Evolutionary conservation across 345 rosid species (phyloP).

Genomic region (Syzygium jambos): DNA sequence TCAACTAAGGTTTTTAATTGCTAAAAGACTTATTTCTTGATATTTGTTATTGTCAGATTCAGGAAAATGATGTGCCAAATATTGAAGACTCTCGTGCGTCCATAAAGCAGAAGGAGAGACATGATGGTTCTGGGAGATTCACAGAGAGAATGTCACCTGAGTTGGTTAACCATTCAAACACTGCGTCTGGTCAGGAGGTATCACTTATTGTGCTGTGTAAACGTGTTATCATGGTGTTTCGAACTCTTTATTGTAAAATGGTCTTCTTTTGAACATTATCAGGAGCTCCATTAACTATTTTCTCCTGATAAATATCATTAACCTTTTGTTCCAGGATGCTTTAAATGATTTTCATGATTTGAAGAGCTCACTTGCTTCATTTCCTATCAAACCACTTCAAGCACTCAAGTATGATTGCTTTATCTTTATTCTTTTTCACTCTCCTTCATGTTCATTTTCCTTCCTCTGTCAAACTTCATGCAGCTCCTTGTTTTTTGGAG

Average conservation of each 20-base stretch:
- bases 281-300: not conserved
- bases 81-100: conserved; percentile 36
- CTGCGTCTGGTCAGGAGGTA: conserved; percentile 61
- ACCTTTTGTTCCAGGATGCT: conserved; percentile 4
- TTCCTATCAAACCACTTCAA: conserved; percentile 84
- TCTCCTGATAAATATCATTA: not conserved
- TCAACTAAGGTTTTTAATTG: not conserved
- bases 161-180: conserved; percentile 31
- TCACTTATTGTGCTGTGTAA: not conserved
- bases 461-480: not conserved
- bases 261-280: not conserved
- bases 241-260: not conserved
- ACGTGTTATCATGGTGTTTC: not conserved
- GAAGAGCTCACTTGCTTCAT: conserved; percentile 70
- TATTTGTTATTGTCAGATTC: conserved; percentile 45
- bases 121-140: conserved; percentile 18
- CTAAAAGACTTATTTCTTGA: not conserved
- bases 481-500: not conserved
- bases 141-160: conserved; percentile 30
- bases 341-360: conserved; percentile 27
- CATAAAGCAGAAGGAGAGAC: not conserved
- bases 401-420: conserved; percentile 9
- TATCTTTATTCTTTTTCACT: not conserved
- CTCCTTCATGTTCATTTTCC: not conserved
- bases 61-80: conserved; percentile 40